Conservation (phyloP, 805 yeast genomes). For the Starmerella bombi region DNA sequence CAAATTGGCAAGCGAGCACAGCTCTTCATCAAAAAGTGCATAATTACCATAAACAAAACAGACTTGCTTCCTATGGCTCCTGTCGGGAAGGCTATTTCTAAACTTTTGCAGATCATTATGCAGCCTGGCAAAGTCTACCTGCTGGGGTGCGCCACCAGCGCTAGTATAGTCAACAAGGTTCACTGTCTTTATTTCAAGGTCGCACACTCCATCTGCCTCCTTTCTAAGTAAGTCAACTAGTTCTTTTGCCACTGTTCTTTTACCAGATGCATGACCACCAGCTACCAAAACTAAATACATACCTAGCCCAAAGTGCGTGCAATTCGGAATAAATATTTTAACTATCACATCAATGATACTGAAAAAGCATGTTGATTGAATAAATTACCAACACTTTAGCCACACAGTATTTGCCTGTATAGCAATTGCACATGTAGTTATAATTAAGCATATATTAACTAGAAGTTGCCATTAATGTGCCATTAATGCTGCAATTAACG, state of each 20-base stretch:
- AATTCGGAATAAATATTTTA: too few relatives aligned
- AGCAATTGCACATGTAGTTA: too few relatives aligned
- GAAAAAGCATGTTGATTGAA: too few relatives aligned
- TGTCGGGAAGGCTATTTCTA: not conserved
- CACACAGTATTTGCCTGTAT: too few relatives aligned
- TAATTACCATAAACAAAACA: slow-evolving; percentile 63
- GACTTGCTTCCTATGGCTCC: slow-evolving; percentile 20
- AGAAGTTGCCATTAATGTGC: too few relatives aligned
- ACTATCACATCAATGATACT: too few relatives aligned
- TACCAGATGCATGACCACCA: slow-evolving; percentile 54
- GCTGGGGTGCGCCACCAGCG: slow-evolving; percentile 20
- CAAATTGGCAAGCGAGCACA: slow-evolving; percentile 45
- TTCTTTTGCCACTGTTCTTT: slow-evolving; percentile 26
- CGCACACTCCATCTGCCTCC: slow-evolving; percentile 17
- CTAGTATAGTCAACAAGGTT: slow-evolving; percentile 35
- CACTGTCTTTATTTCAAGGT: slow-evolving; percentile 21
- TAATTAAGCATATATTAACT: too few relatives aligned
- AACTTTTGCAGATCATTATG: slow-evolving; percentile 10
- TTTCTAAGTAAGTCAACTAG: slow-evolving; percentile 27
- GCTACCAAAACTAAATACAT: slow-evolving; percentile 37
- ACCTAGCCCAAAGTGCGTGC: not conserved
- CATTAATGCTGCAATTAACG: too few relatives aligned
- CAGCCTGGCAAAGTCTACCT: slow-evolving; percentile 27
- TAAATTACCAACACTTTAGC: too few relatives aligned
- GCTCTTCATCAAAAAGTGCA: slow-evolving; percentile 50